Base-by-base conservation (phyloP, 495 filamentous ascomycete genomes). In the Xylaria sp. region DNA sequence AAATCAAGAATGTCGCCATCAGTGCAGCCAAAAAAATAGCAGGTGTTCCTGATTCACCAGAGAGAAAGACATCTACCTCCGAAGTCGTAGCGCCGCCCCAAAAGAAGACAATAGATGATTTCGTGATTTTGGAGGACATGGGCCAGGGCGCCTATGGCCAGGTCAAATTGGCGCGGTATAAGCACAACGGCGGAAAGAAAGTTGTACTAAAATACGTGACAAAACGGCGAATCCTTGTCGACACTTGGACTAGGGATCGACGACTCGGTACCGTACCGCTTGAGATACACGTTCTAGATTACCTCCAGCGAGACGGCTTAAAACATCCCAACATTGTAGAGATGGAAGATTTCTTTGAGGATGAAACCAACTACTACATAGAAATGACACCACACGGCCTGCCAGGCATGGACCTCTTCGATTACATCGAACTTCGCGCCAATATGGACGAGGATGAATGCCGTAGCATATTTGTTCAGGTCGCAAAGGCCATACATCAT, bases 341-440 rank as follows among this genome's bases (percentile, higher is more conserved):
- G 82, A 98, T 99, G 97, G 89, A 92, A 44, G 95, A 97, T 70
- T 99, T 98, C 82, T 99, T 99, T 78, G 96, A 99, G 79, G 97
- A 99, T 68, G 93, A 97, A 70, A 84, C 94, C 77, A 98, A 99
- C 75, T 99, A 99, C 79, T 98, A 99, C 77, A 99, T 99, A 75
- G 97, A 98, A 77, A 99, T 98, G 96, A 85, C 93, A 7, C 96
- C 96, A 15, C 96, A 99, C 73, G 96, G 96, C 8, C 86, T 98
- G 9, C 96, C 97, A 3, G 97, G 97, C 19, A 98, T 99, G 97
- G 96, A 99, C 78, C 88, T 99, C 0, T 99, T 99, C 77, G 96
- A 99, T 81, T 99, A 98, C 78, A 99, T 99, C 69, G 96, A 99
- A 80, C 88, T 99, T 66, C 91, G 95, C 41, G 91, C 93, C 17